These are phyloP conservation scores for Trypanosoma vivax DNA, from an alignment of 208 protist genomes.

Conservation along the genomic window DNA sequence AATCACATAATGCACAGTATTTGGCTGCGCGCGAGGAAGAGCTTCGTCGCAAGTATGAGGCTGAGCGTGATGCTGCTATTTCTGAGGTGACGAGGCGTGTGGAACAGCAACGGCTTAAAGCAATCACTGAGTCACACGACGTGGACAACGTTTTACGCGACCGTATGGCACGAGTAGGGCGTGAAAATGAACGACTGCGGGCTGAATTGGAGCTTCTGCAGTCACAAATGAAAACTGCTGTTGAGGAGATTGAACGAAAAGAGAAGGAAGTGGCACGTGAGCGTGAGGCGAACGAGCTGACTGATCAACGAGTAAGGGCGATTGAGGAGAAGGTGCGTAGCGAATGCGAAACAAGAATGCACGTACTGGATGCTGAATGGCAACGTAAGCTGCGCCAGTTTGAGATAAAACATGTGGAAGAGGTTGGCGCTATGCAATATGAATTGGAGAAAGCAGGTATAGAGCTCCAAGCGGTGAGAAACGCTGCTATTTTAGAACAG, in stretches of 20 bases:
- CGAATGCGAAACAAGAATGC: conserved; percentile 45
- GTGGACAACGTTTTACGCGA: conserved; percentile 63
- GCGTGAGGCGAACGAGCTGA: conserved; percentile 30
- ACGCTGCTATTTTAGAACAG: conserved; percentile 40
- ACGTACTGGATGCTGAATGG: conserved; percentile 63
- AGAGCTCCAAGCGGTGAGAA: conserved; percentile 29
- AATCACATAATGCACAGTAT: conserved; percentile 32
- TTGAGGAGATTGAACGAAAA: conserved; percentile 29
- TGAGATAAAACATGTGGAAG: conserved; percentile 50
- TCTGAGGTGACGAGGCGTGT: conserved; percentile 54
- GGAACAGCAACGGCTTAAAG: conserved; percentile 52
- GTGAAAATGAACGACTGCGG: conserved; percentile 65
- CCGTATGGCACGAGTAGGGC: conserved; percentile 39
- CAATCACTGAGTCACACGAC: conserved; percentile 39
- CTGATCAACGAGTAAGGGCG: conserved; percentile 40
- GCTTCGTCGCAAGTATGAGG: conserved; percentile 45
- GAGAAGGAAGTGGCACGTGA: conserved; percentile 41
- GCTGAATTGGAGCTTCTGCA: conserved; percentile 63
- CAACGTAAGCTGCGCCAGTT: conserved; percentile 53
- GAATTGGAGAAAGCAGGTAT: conserved; percentile 25
- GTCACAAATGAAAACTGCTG: conserved; percentile 43
- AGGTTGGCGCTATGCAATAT: conserved; percentile 44
- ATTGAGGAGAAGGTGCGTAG: conserved; percentile 45
- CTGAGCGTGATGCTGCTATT: conserved; percentile 71
- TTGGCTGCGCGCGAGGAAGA: conserved; percentile 54